Conservation (phyloP, 805 yeast genomes). For the Kuraishia capsulata region DNA sequence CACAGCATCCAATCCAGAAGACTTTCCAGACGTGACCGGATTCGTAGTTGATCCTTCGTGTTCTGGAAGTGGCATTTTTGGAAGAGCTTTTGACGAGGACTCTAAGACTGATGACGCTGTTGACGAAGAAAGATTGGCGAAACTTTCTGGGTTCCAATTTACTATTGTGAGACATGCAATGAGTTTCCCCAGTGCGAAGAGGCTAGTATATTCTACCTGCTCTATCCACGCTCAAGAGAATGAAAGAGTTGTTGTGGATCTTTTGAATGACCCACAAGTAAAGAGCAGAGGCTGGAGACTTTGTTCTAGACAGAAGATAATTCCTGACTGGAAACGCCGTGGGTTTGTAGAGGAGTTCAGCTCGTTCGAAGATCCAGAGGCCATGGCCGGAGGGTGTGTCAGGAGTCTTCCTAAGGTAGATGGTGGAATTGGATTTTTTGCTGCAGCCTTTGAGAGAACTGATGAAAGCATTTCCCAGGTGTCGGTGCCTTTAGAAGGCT, state of each 20-base stretch:
- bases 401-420: slow-evolving; percentile 80
- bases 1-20: slow-evolving; percentile 47
- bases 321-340: slow-evolving; percentile 82
- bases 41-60: slow-evolving; percentile 94
- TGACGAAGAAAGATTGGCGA: slow-evolving; percentile 51
- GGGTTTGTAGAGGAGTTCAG: slow-evolving; percentile 69
- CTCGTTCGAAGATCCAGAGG: slow-evolving; percentile 33
- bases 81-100: slow-evolving; percentile 63
- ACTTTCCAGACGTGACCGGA: slow-evolving; percentile 62
- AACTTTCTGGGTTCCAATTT: slow-evolving; percentile 79
- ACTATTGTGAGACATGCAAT: slow-evolving; percentile 85
- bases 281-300: slow-evolving; percentile 69
- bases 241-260: slow-evolving; percentile 80
- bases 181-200: slow-evolving; percentile 63
- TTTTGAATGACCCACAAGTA: slow-evolving; percentile 60
- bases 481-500: background rate
- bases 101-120: slow-evolving; percentile 33
- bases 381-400: slow-evolving; percentile 77
- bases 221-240: slow-evolving; percentile 91
- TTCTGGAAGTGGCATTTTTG: slow-evolving; percentile 96
- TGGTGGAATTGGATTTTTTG: slow-evolving; percentile 99
- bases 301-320: slow-evolving; percentile 45
- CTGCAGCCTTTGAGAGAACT: slow-evolving; percentile 73
- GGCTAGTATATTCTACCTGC: slow-evolving; percentile 90
- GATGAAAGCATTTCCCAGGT: background rate